Conservation (phyloP, 768 basidiomycete genomes). For the Russula griseocarnosa region DNA sequence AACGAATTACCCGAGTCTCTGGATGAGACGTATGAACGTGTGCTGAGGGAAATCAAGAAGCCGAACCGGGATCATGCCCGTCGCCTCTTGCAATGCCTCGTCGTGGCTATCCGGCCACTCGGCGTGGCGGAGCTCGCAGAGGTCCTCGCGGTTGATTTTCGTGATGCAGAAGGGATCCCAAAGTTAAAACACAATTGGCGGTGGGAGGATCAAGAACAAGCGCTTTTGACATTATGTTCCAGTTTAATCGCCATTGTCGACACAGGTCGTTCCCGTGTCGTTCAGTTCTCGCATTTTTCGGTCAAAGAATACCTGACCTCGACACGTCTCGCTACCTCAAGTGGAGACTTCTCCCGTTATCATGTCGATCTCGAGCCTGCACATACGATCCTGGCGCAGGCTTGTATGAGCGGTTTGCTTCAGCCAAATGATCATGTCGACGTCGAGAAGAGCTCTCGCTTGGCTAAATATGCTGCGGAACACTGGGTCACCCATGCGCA, state of each 20-base stretch:
- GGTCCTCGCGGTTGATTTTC: background rate
- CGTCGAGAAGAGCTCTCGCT: background rate
- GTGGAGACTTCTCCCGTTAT: background rate
- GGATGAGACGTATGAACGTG: background rate
- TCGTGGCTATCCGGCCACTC: background rate
- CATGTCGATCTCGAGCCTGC: background rate
- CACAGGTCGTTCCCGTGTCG: background rate
- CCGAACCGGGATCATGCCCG: background rate
- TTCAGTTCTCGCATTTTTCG: background rate
- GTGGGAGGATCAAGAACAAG: background rate
- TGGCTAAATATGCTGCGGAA: background rate
- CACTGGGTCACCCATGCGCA: background rate
- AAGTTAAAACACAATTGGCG: background rate
- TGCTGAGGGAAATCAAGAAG: background rate
- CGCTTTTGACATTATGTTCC: background rate
- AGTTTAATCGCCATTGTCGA: background rate
- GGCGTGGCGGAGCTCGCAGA: background rate
- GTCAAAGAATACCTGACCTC: background rate
- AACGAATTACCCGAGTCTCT: background rate
- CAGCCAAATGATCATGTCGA: background rate
- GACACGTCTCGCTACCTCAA: background rate
- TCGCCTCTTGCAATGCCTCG: background rate
- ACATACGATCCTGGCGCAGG: background rate
- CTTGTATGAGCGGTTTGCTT: background rate
- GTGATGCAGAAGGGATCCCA: background rate